These are phyloP conservation scores for Cryptococcus hybrid DNA, from an alignment of 1,284 basidiomycete genomes.

Conservation along the genomic window DNA sequence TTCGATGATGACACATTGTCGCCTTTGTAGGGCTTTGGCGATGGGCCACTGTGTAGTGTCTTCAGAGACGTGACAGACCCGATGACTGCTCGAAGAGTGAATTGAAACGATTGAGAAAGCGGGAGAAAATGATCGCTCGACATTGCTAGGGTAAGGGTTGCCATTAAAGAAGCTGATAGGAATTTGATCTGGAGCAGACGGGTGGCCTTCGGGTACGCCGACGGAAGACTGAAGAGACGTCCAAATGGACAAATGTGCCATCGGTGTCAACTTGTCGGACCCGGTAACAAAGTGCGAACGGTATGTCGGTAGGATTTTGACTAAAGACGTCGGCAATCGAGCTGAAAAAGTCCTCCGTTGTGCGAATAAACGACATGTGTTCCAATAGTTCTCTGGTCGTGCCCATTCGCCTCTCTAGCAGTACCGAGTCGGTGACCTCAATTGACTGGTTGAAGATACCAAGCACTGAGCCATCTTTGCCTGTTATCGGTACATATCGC, in stretches of 20 bases:
- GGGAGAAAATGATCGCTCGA: slow-evolving; percentile 29
- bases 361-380: slow-evolving; percentile 21
- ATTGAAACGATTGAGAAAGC: slow-evolving; percentile 35
- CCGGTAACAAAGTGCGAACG: slow-evolving; percentile 39
- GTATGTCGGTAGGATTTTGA: slow-evolving; percentile 34
- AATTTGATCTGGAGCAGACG: slow-evolving; percentile 8
- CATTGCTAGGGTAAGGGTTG: slow-evolving; percentile 4
- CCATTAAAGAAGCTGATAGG: slow-evolving; percentile 12
- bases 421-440: slow-evolving; percentile 31
- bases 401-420: slow-evolving; percentile 30
- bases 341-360: slow-evolving; percentile 25
- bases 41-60: slow-evolving; percentile 35
- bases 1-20: slow-evolving; percentile 44
- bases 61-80: slow-evolving; percentile 17
- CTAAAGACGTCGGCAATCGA: slow-evolving; percentile 24
- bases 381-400: slow-evolving; percentile 37
- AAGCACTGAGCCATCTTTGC: slow-evolving; percentile 20
- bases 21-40: slow-evolving; percentile 33
- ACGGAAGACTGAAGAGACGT: slow-evolving; percentile 20
- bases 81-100: slow-evolving; percentile 30
- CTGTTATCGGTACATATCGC: slow-evolving; percentile 36
- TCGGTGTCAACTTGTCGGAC: slow-evolving; percentile 12
- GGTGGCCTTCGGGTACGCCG: slow-evolving; percentile 33
- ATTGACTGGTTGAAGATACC: slow-evolving; percentile 35
- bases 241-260: slow-evolving; percentile 2